Evolutionary conservation across 169 alveolate genomes (phyloP).

Genomic region (Cryptosporidium ryanae): DNA sequence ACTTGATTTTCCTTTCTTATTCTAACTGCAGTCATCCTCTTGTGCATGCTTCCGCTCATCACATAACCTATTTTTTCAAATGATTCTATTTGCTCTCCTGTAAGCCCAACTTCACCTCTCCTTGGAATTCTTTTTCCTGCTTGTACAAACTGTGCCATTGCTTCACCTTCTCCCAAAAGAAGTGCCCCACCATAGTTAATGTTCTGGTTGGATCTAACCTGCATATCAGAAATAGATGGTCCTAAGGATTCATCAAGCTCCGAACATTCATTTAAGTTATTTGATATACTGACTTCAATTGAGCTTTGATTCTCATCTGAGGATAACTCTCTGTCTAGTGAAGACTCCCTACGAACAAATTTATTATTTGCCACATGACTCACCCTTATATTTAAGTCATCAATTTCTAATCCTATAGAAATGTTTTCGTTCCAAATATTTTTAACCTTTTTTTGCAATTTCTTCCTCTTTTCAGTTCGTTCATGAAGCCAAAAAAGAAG

Average conservation of each 20-base stretch:
- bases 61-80: slow-evolving; percentile 92
- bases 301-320: slow-evolving; percentile 11
- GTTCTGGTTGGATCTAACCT: slow-evolving; percentile 16
- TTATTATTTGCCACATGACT: background rate
- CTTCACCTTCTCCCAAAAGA: slow-evolving; percentile 86
- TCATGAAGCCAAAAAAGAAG: slow-evolving; percentile 37
- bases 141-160: slow-evolving; percentile 88
- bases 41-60: slow-evolving; percentile 91
- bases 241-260: slow-evolving; percentile 16
- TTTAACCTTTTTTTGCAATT: background rate
- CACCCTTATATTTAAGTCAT: background rate
- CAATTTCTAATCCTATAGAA: background rate
- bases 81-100: slow-evolving; percentile 90
- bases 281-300: background rate
- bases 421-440: slow-evolving; percentile 30
- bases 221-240: slow-evolving; percentile 18
- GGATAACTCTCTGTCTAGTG: slow-evolving; percentile 48
- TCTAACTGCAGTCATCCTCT: slow-evolving; percentile 91
- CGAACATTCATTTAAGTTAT: background rate
- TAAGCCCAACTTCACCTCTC: slow-evolving; percentile 92
- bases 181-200: slow-evolving; percentile 77
- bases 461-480: slow-evolving; percentile 41
- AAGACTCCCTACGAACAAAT: slow-evolving; percentile 2
- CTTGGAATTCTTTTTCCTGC: slow-evolving; percentile 90
- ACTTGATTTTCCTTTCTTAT: slow-evolving; percentile 88